A percentile compares a stretch with the other conserved stretches of the same genome.
These are phyloP conservation scores for Fagopyrum esculentum DNA, from an alignment of 148 eudicot genomes.

Conservation along the genomic window DNA sequence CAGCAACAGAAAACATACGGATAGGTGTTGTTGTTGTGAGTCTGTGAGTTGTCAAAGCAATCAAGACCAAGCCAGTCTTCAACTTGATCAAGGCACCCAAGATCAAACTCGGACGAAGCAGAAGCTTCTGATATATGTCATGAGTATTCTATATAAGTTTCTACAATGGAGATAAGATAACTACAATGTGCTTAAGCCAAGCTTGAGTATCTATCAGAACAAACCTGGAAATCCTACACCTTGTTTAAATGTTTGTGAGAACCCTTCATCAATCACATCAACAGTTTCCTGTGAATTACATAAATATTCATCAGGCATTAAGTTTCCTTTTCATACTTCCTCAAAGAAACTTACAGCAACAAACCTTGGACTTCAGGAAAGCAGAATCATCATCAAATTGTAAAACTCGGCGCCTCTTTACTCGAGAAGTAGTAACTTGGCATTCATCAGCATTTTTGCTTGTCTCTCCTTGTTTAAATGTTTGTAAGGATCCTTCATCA, in stretches of 20 bases:
- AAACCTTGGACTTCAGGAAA: too few species aligned
- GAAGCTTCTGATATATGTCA: background rate
- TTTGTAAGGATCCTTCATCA: background rate
- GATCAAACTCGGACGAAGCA: background rate
- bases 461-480: background rate
- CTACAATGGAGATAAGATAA: background rate
- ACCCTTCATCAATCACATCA: background rate
- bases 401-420: too few species aligned
- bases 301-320: background rate
- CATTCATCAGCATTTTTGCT: too few species aligned
- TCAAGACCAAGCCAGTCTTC: constrained; percentile 3
- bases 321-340: background rate
- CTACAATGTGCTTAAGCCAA: background rate
- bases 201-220: background rate
- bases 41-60: constrained; percentile 2
- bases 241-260: background rate
- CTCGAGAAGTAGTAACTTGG: too few species aligned
- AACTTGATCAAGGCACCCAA: constrained; percentile 8
- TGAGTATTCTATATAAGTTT: background rate
- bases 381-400: too few species aligned
- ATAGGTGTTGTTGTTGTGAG: background rate
- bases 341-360: background rate
- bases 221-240: background rate
- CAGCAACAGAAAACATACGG: background rate
- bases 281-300: background rate